Evolutionary conservation across 495 filamentous ascomycete genomes (phyloP).

Genomic region (Melanomma pulvis-pyrius): DNA sequence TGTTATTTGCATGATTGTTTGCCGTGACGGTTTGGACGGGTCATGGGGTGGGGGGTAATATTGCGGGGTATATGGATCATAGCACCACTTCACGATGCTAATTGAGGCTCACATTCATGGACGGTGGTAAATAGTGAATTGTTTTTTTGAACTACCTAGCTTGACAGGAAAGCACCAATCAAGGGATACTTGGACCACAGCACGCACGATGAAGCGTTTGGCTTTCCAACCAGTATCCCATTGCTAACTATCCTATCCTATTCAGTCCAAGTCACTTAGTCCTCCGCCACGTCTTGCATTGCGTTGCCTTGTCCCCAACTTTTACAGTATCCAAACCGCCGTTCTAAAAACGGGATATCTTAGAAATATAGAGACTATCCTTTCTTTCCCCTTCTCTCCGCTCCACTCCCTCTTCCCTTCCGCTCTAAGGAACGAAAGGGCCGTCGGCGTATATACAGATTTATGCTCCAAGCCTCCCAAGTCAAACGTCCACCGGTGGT

Average conservation of each 20-base stretch:
- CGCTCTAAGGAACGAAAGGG: neutral
- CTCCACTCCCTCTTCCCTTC: neutral
- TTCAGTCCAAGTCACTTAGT: neutral
- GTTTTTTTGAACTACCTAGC: too few species aligned
- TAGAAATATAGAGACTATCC: constrained; percentile 10
- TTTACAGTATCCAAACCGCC: constrained; percentile 2
- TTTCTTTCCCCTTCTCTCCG: neutral
- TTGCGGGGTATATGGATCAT: too few species aligned
- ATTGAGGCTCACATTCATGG: too few species aligned
- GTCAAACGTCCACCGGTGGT: neutral
- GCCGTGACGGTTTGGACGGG: too few species aligned
- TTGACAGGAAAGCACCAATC: too few species aligned
- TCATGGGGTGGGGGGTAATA: too few species aligned
- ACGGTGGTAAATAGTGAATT: too few species aligned
- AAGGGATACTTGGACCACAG: too few species aligned
- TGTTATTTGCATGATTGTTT: too few species aligned
- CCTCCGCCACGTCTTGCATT: neutral
- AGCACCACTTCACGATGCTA: too few species aligned
- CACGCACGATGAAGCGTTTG: neutral
- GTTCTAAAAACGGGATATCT: constrained; percentile 7
- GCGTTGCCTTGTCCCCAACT: neutral
- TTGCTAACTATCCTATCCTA: neutral
- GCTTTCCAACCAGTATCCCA: neutral
- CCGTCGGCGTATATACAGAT: constrained; percentile 11
- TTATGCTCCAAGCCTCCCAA: neutral